phyloP scores from a whole-genome alignment of 2,329 filamentous ascomycete genomes.

The Claviceps digitariae region DNA sequence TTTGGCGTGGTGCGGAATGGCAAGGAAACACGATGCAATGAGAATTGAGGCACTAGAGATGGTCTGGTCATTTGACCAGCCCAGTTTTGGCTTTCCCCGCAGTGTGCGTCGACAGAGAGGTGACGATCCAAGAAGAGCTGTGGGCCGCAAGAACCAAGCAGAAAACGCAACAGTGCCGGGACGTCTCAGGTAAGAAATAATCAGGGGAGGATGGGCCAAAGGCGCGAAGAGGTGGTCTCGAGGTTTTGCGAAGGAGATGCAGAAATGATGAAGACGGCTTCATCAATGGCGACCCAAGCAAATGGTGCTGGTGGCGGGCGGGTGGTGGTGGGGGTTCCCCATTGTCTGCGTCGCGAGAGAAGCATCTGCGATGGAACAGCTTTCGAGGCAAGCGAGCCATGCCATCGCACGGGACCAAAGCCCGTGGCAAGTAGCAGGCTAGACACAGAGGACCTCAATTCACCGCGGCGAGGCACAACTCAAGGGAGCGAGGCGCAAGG shows the following conservation, averaged over 20 bases:
- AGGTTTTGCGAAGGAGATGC: constrained; percentile 3
- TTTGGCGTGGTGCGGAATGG: constrained; percentile 7
- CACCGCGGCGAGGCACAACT: not conserved
- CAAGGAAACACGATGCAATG: not conserved
- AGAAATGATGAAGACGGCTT: not conserved
- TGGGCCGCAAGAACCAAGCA: not conserved
- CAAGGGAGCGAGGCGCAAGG: constrained; percentile 1
- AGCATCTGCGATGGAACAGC: constrained; percentile 4
- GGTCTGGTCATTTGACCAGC: constrained; percentile 4
- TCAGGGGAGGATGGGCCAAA: not conserved
- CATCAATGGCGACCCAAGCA: constrained; percentile 1
- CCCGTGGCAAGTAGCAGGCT: constrained; percentile 1
- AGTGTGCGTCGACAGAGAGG: not conserved
- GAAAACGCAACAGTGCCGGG: not conserved
- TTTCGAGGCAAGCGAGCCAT: constrained; percentile 2
- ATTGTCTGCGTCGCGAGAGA: constrained; percentile 1
- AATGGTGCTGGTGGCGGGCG: not conserved
- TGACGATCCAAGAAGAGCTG: not conserved
- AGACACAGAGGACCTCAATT: constrained; percentile 1
- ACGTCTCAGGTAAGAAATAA: not conserved
- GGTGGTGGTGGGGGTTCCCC: not conserved
- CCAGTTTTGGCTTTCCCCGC: constrained; percentile 2
- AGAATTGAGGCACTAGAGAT: not conserved
- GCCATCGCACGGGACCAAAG: constrained; percentile 1
- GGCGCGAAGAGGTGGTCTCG: not conserved